A percentile compares a stretch with the other conserved stretches of the same genome.
phyloP scores from a whole-genome alignment of 371 early-diverging fungal genomes.

The Mortierella sp. region DNA sequence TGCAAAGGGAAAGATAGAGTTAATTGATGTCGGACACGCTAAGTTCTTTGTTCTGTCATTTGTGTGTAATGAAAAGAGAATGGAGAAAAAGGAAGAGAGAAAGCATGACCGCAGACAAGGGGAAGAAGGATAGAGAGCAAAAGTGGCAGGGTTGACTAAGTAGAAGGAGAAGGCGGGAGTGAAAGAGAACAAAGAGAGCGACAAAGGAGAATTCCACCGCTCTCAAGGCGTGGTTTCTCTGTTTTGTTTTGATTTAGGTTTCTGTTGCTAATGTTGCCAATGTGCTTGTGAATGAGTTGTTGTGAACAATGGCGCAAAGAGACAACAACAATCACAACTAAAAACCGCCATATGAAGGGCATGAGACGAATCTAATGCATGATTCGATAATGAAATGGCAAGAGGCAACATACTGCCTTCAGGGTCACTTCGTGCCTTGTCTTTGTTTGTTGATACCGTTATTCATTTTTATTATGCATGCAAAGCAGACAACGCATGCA shows the following conservation, averaged over 20 bases:
- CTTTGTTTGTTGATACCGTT: not conserved
- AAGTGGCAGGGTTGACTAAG: not conserved
- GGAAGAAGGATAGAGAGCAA: not conserved
- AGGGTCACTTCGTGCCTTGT: not conserved
- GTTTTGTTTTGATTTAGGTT: not conserved
- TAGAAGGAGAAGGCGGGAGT: not conserved
- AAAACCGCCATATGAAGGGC: not conserved
- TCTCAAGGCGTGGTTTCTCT: not conserved
- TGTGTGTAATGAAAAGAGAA: not conserved
- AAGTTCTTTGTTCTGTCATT: not conserved
- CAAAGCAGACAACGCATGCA: not conserved
- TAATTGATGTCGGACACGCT: slow-evolving; percentile 13
- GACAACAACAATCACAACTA: too few species aligned
- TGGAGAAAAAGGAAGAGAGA: not conserved
- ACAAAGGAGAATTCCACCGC: not conserved
- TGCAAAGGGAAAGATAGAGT: slow-evolving; percentile 11
- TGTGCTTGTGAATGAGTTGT: not conserved
- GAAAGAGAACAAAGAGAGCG: not conserved
- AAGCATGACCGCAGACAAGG: not conserved
- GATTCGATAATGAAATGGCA: not conserved
- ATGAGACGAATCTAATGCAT: not conserved
- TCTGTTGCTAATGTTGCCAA: not conserved
- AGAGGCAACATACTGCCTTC: too few species aligned
- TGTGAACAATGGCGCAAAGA: not conserved
- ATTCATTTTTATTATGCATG: not conserved